Evolutionary conservation across 2,329 filamentous ascomycete genomes (phyloP).

Genomic region (Juglanconis juglandina): DNA sequence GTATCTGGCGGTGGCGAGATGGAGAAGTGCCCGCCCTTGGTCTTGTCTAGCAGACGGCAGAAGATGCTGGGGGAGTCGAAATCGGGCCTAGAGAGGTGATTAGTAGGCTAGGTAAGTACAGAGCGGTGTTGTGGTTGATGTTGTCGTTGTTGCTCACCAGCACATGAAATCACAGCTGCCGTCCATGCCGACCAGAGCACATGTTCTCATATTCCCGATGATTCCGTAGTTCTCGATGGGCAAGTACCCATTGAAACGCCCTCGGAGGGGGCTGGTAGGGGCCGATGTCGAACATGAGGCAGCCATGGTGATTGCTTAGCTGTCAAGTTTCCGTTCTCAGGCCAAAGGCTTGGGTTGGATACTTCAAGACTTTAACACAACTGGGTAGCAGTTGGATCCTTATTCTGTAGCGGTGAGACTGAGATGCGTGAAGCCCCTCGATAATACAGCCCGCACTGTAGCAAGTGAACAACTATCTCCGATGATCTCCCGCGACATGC

Average conservation of each 20-base stretch:
- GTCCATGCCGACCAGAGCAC: constrained; percentile 70
- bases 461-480: no score
- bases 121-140: background rate
- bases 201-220: constrained; percentile 78
- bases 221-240: constrained; percentile 75
- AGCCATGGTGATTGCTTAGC: constrained; percentile 26
- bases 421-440: no score
- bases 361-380: no score
- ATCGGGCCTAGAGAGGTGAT: constrained; percentile 56
- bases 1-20: constrained; percentile 54
- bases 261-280: constrained; percentile 29
- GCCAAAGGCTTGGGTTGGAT: no score
- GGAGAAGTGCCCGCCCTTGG: constrained; percentile 71
- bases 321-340: background rate
- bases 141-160: constrained; percentile 46
- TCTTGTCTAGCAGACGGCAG: constrained; percentile 69
- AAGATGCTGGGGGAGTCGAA: constrained; percentile 77
- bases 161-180: constrained; percentile 77
- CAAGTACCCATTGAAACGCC: constrained; percentile 43
- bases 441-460: no score
- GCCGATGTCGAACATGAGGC: constrained; percentile 29
- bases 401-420: no score
- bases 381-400: no score
- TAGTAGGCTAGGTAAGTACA: background rate
- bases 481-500: no score